Conservation (phyloP, 371 early-diverging fungal genomes). For the Mucor sp. region DNA sequence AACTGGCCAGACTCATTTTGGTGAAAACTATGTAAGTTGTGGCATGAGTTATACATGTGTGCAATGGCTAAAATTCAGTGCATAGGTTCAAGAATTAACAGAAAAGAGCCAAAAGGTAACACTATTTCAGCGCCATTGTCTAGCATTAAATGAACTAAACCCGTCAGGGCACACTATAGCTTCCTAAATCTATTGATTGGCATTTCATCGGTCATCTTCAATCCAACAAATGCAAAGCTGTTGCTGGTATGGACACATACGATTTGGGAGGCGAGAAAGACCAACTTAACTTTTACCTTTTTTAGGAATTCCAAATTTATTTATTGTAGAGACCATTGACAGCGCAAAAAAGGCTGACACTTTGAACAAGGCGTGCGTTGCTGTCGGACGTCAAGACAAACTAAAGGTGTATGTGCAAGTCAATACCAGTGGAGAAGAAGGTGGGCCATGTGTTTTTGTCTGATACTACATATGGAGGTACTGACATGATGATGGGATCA, state of each 20-base stretch:
- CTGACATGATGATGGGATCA: not conserved
- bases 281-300: not conserved
- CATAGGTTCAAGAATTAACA: conserved; percentile 86
- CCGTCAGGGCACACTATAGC: conserved; percentile 40
- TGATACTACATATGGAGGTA: too few species aligned
- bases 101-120: conserved; percentile 82
- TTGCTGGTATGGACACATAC: conserved; percentile 54
- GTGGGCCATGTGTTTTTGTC: conserved; percentile 34
- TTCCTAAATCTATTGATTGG: conserved; percentile 86
- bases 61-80: not conserved
- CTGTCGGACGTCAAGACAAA: conserved; percentile 49
- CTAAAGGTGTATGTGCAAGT: conserved; percentile 89
- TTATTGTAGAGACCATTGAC: conserved; percentile 90
- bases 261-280: too few species aligned
- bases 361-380: conserved; percentile 72
- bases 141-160: not conserved
- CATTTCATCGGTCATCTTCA: conserved; percentile 96
- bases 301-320: conserved; percentile 83
- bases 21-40: conserved; percentile 89
- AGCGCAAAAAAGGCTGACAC: conserved; percentile 79
- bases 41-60: not conserved
- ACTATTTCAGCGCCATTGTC: not conserved
- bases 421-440: conserved; percentile 92
- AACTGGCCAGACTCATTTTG: conserved; percentile 90
- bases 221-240: conserved; percentile 91